Conservation (phyloP, 805 yeast genomes). For the Schizosaccharomyces lindneri region DNA sequence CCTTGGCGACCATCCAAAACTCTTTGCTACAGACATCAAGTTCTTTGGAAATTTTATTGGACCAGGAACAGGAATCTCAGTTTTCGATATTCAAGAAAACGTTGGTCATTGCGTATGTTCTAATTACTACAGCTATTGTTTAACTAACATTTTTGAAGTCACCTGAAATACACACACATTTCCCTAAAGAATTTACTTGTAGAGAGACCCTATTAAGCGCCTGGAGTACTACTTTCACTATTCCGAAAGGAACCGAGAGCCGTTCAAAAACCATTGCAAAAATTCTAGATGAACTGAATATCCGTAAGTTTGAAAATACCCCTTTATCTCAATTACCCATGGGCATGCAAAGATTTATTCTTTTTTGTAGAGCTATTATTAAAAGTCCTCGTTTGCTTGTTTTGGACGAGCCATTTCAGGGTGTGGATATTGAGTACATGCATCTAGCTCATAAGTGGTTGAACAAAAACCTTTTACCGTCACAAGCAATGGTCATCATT, state of each 20-base stretch:
- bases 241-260: not conserved
- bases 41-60: not conserved
- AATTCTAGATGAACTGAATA: not conserved
- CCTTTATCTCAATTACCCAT: not conserved
- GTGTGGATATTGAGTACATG: not conserved
- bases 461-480: not conserved
- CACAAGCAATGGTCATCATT: slow-evolving; percentile 2
- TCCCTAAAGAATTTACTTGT: not conserved
- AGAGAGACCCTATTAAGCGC: slow-evolving; percentile 1
- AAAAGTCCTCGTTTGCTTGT: not conserved
- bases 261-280: not conserved
- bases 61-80: not conserved
- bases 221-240: not conserved
- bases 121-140: not conserved
- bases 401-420: slow-evolving; percentile 3
- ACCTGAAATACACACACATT: slow-evolving; percentile 2
- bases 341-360: not conserved
- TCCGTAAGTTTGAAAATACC: not conserved
- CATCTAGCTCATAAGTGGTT: not conserved
- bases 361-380: not conserved
- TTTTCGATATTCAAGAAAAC: not conserved
- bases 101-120: not conserved
- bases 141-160: not conserved
- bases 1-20: slow-evolving; percentile 3
- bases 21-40: not conserved